A percentile compares a stretch with the other conserved stretches of the same genome.
phyloP scores from a whole-genome alignment of 306 rosid genomes.

The Vigna reflexopilosa region DNA sequence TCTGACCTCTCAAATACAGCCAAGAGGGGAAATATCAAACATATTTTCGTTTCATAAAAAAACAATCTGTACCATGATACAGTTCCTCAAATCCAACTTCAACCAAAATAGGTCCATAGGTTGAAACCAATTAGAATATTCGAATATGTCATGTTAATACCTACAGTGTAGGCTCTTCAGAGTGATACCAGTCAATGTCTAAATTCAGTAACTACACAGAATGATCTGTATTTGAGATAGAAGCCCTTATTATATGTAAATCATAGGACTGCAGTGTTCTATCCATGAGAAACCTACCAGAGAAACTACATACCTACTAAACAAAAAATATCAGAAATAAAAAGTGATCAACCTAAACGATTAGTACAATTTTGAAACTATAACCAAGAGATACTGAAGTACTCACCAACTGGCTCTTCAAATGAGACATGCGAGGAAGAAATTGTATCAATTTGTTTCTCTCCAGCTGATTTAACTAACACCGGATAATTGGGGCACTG shows the following conservation, averaged over 20 bases:
- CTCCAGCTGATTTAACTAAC: conserved; percentile 38
- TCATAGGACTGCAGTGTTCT: conserved; percentile 38
- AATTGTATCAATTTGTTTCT: conserved; percentile 43
- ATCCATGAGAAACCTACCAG: conserved; percentile 43
- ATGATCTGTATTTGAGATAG: conserved; percentile 45
- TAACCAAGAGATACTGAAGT: conserved; percentile 26
- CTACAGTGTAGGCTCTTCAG: conserved; percentile 4
- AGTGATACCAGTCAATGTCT: background rate
- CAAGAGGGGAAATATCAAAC: background rate
- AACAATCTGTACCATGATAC: background rate
- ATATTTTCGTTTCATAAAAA: conserved; percentile 13
- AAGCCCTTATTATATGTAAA: conserved; percentile 44
- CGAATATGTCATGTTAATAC: background rate
- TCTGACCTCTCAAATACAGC: conserved; percentile 4
- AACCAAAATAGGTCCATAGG: background rate
- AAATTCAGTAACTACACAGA: conserved; percentile 13
- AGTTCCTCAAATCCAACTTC: background rate
- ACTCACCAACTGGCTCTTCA: conserved; percentile 61
- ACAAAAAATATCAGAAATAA: conserved; percentile 41
- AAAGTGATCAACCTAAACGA: conserved; percentile 38
- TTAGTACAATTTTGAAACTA: conserved; percentile 29
- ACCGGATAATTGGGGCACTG: conserved; percentile 36
- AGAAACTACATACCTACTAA: conserved; percentile 16
- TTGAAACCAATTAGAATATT: background rate
- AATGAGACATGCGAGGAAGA: conserved; percentile 47